Conservation (phyloP, 148 eudicot species). For the Persicaria maculosa region DNA sequence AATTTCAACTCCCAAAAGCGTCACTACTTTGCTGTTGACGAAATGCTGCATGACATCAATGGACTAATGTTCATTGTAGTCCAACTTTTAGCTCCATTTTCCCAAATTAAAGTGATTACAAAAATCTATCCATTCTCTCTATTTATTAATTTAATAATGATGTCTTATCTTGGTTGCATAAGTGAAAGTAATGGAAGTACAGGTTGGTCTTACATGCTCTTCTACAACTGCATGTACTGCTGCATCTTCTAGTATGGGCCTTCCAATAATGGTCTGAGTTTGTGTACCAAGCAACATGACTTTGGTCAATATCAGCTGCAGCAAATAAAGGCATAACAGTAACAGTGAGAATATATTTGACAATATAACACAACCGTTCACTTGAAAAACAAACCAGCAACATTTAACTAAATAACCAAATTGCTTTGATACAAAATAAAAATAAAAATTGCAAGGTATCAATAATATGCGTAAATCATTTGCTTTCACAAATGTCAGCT, state of each 20-base stretch:
- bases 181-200: background rate
- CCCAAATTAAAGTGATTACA: background rate
- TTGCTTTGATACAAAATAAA: no score
- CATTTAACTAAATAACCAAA: background rate
- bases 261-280: conserved; percentile 82
- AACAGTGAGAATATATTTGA: background rate
- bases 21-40: background rate
- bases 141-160: background rate
- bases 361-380: background rate
- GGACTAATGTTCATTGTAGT: background rate
- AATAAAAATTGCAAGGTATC: no score
- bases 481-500: background rate
- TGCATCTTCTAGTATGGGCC: conserved; percentile 81
- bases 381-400: conserved; percentile 8
- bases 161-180: background rate
- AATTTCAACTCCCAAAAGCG: background rate
- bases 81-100: background rate
- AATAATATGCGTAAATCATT: background rate
- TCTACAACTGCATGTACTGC: conserved; percentile 92
- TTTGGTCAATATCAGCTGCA: conserved; percentile 75
- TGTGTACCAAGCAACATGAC: conserved; percentile 80
- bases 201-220: conserved; percentile 65
- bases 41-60: background rate
- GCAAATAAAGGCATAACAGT: conserved; percentile 8
- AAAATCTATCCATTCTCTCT: no score